Base-by-base conservation (phyloP, 108 stramenopile genomes). In the Skeletonema costatum region DNA sequence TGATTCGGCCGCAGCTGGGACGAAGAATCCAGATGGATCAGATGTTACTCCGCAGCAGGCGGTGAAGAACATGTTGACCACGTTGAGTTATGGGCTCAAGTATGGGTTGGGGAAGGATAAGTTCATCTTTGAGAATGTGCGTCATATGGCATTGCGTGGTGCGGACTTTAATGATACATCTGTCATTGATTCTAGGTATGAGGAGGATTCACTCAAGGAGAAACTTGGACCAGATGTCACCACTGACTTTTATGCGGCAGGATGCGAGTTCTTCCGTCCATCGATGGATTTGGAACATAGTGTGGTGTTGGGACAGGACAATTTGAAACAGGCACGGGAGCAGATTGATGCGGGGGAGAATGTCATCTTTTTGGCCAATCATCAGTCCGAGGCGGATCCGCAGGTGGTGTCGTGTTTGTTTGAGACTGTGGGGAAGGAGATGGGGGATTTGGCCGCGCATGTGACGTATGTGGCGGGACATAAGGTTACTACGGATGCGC, bases 341-440 rank as follows among this genome's bases (percentile, higher is more conserved):
- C 89, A 90, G 53, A 48, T 96, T n/a, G 65, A 66, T 1, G 68
- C 70, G 5, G 98, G 98, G 3, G 95, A 98, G 16, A 98, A 98
- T 76, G 97, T 98, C 10, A 82, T 98, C 32, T 93, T 98, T 64
- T 78, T 97, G 50, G 94, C 96, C 63, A 98, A 98, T 77, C 98
- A 98, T 79, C 98, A 98, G 76, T 91, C 90, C 36, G 98, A 98
- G 85, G 98, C 98, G 12, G 98, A 98, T 82, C 98, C 98, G 9
- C 97, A 97, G 80, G 95, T 95, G 60, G 84, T 97, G 62, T 88
- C 87, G 35, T 66, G 79, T 64, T 66, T 87, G 38, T 77, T 97
- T 68, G 83, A 95, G 70, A 85, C 84, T 44, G 80, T 85, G 41
- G 92, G 85, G 12, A 86, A 90, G 1, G 66, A 75, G 6, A 84